These are phyloP conservation scores for Scutellaria galericulata DNA, from an alignment of 257 asterid species.

Conservation along the genomic window DNA sequence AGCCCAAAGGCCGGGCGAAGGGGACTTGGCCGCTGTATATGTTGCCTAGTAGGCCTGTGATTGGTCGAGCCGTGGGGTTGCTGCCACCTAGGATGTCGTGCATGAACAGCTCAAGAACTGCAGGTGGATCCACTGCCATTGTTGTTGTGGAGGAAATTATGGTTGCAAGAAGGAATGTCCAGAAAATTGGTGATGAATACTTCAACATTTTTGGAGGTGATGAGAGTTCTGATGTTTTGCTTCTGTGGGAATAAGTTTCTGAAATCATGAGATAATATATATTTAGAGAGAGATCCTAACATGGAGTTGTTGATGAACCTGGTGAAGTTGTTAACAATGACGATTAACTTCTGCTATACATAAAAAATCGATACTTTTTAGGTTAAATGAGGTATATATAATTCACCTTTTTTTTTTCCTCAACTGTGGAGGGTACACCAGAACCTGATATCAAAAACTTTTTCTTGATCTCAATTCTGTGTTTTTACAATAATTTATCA, in stretches of 20 bases:
- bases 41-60: conserved; percentile 80
- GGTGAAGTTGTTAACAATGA: not conserved
- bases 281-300: too few relatives aligned
- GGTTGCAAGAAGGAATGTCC: conserved; percentile 44
- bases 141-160: conserved; percentile 29
- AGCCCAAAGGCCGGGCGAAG: conserved; percentile 85
- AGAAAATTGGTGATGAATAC: conserved; percentile 28
- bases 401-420: not conserved
- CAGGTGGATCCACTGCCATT: conserved; percentile 40
- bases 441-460: conserved; percentile 31
- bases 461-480: too few relatives aligned
- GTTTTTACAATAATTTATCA: too few relatives aligned
- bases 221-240: not conserved
- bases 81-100: conserved; percentile 91
- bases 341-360: too few relatives aligned
- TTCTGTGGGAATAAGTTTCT: not conserved
- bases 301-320: conserved; percentile 33
- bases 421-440: conserved; percentile 50
- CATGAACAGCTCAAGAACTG: conserved; percentile 75
- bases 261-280: not conserved
- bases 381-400: too few relatives aligned
- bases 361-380: too few relatives aligned
- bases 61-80: conserved; percentile 85
- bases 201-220: conserved; percentile 48
- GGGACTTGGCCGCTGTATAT: conserved; percentile 95